Base-by-base conservation (phyloP, 2,329 filamentous ascomycete genomes). In the Penicillium hordei region DNA sequence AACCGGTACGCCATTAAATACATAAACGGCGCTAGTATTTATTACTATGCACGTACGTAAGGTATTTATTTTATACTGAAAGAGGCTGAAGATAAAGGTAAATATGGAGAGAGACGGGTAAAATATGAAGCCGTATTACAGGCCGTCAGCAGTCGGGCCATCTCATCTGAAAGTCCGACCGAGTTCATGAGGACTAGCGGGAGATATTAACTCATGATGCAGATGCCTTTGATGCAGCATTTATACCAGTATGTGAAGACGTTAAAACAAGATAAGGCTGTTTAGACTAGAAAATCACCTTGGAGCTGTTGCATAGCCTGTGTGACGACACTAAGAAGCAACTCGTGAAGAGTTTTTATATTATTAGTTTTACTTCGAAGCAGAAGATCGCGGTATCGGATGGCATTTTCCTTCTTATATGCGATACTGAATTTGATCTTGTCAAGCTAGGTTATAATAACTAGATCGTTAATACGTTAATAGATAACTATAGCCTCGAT, bases 361-460 rank as follows among this genome's bases (percentile, higher is more conserved):
- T 60, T 57, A 25, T 64, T 53, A 4, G 17, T 17, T 21, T 52
- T 44, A 15, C 29, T 34, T 29, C 56, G 59, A 4, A 57, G 55
- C 17, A 49, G 25, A 7, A 49, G 33, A 48, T 54, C 33, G 17
- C 42, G n/a, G 76, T 82, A 83, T 1, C 75, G 71, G 3, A 83
- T 74, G 4, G 78, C 71, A 57, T 84, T 78, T 31, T 82, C 76
- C 0, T 73, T 71, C 58, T 83, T 80, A 60, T 81, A 82, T 39
- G 78, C 68, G 10, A 79, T 76, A 10, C 77, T 76, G 68, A 74
- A 80, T 44, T 76, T 73, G 59, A 82, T 82, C 55, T 81, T 76
- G 36, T 73, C 70, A 33, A 74, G 69, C 59, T 76, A 74, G 0
- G 78, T 75, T 46, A 75, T 64, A 29, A 80, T 70, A 48, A 71